Evolutionary conservation across 805 yeast species (phyloP).

Genomic region (Tetrapisispora arboricola): DNA sequence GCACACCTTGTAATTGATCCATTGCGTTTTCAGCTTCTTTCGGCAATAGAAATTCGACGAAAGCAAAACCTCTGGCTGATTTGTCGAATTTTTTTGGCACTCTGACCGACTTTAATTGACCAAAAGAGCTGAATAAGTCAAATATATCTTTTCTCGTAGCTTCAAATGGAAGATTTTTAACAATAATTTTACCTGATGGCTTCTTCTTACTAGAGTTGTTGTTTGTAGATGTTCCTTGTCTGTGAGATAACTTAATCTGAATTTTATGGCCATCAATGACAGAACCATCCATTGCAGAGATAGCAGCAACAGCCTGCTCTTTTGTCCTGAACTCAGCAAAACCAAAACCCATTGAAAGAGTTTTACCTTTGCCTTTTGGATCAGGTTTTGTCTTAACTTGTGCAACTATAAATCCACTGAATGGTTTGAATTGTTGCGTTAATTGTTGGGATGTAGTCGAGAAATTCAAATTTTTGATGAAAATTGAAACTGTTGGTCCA

Average conservation of each 20-base stretch:
- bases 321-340: conserved; percentile 81
- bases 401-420: conserved; percentile 74
- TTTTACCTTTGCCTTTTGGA: conserved; percentile 54
- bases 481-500: conserved; percentile 80
- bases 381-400: conserved; percentile 83
- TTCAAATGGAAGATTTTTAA: conserved; percentile 95
- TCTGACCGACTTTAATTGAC: conserved; percentile 87
- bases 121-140: conserved; percentile 88
- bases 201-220: conserved; percentile 31
- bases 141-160: conserved; percentile 88
- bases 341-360: conserved; percentile 95
- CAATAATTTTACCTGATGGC: conserved; percentile 66
- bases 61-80: conserved; percentile 94
- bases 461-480: conserved; percentile 87
- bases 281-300: conserved; percentile 60
- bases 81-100: conserved; percentile 94
- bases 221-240: conserved; percentile 39
- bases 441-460: conserved; percentile 54
- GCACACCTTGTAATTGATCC: conserved; percentile 91
- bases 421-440: conserved; percentile 49
- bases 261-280: conserved; percentile 82
- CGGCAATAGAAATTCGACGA: conserved; percentile 78
- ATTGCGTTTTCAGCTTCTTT: conserved; percentile 92
- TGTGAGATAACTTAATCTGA: conserved; percentile 79
- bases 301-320: conserved; percentile 71